Percentiles rank a stretch among this genome's conserved stretches.
These are phyloP conservation scores for Capsicum rhomboideum DNA, from an alignment of 257 asterid species.

Conservation along the genomic window DNA sequence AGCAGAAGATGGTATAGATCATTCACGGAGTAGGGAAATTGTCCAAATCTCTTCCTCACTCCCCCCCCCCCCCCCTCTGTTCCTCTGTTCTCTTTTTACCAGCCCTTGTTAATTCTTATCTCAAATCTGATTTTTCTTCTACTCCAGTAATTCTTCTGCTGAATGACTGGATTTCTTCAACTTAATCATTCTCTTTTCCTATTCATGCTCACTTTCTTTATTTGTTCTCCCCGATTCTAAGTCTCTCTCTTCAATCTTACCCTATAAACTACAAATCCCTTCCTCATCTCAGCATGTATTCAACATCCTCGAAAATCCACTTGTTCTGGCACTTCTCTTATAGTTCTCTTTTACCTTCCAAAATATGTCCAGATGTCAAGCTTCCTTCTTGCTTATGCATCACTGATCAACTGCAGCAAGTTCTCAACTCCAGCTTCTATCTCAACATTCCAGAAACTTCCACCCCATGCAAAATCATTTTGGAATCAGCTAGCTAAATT, in stretches of 20 bases:
- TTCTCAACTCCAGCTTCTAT: neutral
- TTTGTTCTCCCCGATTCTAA: neutral
- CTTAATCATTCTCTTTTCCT: neutral
- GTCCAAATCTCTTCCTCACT: neutral
- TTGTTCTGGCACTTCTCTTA: neutral
- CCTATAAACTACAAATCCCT: neutral
- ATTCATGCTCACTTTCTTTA: neutral
- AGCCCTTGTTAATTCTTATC: neutral
- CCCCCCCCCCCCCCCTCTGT: neutral
- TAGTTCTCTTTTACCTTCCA: neutral
- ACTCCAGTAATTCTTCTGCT: neutral
- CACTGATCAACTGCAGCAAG: neutral
- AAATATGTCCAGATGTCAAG: neutral
- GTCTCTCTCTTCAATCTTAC: neutral
- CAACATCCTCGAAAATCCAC: neutral
- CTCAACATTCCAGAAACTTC: neutral
- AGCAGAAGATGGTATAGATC: neutral
- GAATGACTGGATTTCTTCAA: neutral
- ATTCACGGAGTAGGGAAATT: neutral
- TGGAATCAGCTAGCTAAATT: neutral
- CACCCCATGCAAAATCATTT: neutral
- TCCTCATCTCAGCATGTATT: neutral
- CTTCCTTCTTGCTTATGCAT: neutral
- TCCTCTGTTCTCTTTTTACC: neutral
- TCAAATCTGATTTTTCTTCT: neutral